phyloP scores from a whole-genome alignment of 2,329 filamentous ascomycete genomes.

The Podosphaera fusca region DNA sequence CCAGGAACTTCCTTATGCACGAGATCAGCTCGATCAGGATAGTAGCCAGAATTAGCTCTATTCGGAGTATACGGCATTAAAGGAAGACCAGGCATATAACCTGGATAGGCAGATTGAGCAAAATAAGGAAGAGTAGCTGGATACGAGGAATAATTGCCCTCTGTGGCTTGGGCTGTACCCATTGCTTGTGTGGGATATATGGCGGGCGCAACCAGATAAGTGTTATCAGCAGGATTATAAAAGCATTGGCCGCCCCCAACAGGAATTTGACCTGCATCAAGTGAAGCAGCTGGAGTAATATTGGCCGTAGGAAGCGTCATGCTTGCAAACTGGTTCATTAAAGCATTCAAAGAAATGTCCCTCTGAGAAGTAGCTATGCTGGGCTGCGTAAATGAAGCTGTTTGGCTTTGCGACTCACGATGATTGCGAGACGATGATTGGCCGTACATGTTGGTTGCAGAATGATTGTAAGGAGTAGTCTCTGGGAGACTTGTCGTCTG shows the following conservation, averaged over 20 bases:
- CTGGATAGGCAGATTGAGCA: constrained; percentile 14
- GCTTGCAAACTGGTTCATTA: constrained; percentile 14
- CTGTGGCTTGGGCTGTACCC: constrained; percentile 10
- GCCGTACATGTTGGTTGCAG: constrained; percentile 14
- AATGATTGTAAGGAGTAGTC: constrained; percentile 10
- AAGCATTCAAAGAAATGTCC: constrained; percentile 11
- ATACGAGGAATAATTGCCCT: constrained; percentile 14
- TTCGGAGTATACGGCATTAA: constrained; percentile 15
- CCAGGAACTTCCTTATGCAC: constrained; percentile 27
- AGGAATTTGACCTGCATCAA: constrained; percentile 13
- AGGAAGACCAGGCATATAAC: constrained; percentile 14
- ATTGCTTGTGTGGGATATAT: constrained; percentile 15
- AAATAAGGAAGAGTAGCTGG: constrained; percentile 13
- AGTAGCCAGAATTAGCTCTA: constrained; percentile 11
- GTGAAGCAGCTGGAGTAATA: constrained; percentile 15
- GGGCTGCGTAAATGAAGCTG: constrained; percentile 8
- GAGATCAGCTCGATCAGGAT: constrained; percentile 13
- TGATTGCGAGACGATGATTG: constrained; percentile 12
- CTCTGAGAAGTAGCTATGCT: constrained; percentile 5
- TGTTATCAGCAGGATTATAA: constrained; percentile 9
- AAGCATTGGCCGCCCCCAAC: constrained; percentile 15
- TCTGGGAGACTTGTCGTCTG: constrained; percentile 13
- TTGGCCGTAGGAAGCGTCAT: constrained; percentile 16
- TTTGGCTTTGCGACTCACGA: constrained; percentile 13
- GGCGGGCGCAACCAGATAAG: constrained; percentile 11